Conservation (phyloP, 495 filamentous ascomycete species). For the Hypoxylon lenormandii region DNA sequence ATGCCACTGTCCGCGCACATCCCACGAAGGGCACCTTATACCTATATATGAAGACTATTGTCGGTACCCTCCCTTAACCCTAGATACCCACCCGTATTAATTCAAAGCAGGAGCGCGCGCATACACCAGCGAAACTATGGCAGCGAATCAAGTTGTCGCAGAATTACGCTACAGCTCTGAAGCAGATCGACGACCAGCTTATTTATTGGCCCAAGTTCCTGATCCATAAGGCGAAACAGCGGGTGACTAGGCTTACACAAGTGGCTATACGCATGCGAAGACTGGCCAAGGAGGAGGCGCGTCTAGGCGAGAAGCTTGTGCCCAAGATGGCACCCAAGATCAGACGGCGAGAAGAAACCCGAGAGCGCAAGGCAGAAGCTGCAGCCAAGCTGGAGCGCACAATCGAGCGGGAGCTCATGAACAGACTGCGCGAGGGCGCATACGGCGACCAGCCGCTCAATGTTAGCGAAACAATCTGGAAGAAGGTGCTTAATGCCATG, state of each 20-base stretch:
- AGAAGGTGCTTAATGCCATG: slow-evolving; percentile 91
- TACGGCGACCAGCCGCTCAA: slow-evolving; percentile 96
- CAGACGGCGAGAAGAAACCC: slow-evolving; percentile 83
- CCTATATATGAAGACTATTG: slow-evolving; percentile 94
- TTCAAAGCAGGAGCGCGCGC: slow-evolving; percentile 72
- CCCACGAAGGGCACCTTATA: slow-evolving; percentile 85
- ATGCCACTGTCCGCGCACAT: slow-evolving; percentile 90
- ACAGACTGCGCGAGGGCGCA: slow-evolving; percentile 87
- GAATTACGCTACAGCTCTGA: slow-evolving; percentile 88
- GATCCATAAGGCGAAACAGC: slow-evolving; percentile 94
- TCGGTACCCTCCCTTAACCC: slow-evolving; percentile 9
- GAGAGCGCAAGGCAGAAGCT: slow-evolving; percentile 91
- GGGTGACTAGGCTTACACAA: slow-evolving; percentile 91
- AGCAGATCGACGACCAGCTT: slow-evolving; percentile 86
- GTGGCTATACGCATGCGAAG: slow-evolving; percentile 86
- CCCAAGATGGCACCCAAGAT: slow-evolving; percentile 94
- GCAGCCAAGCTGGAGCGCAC: slow-evolving; percentile 95
- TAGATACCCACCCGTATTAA: slow-evolving; percentile 2
- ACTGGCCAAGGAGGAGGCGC: slow-evolving; percentile 86
- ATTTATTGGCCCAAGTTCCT: slow-evolving; percentile 98
- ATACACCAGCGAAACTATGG: slow-evolving; percentile 93
- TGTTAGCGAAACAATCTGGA: slow-evolving; percentile 93
- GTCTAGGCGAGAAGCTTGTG: slow-evolving; percentile 89
- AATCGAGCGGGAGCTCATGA: slow-evolving; percentile 95
- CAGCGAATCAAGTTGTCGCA: slow-evolving; percentile 89